Percentiles rank a stretch among this genome's conserved stretches.
phyloP scores from a whole-genome alignment of 2,329 filamentous ascomycete genomes.

The Exophiala mesophila region DNA sequence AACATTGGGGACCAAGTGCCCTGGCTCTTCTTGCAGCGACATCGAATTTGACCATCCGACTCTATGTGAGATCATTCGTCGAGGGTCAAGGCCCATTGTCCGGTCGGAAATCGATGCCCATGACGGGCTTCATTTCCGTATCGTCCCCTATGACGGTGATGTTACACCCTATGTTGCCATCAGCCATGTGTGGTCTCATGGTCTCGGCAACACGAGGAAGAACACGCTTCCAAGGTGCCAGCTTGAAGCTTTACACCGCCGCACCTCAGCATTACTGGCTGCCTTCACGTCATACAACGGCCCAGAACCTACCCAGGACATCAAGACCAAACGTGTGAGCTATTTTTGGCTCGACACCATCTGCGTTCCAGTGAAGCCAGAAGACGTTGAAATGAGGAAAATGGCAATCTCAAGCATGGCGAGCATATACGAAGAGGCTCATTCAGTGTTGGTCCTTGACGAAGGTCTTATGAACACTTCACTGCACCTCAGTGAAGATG shows the following conservation, averaged over 20 bases:
- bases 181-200: not conserved
- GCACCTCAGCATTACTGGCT: not conserved
- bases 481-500: no score
- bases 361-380: not conserved
- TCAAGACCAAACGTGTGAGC: not conserved
- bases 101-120: no score
- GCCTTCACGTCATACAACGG: no score
- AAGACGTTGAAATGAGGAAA: not conserved
- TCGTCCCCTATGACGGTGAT: no score
- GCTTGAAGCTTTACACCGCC: not conserved
- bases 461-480: no score
- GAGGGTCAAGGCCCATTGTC: no score
- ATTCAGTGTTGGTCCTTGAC: not conserved
- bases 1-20: no score
- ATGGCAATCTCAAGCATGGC: not conserved
- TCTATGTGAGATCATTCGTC: no score
- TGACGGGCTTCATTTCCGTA: no score
- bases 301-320: not conserved
- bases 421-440: not conserved
- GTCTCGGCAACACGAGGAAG: not conserved
- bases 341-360: conserved; percentile 1
- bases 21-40: no score
- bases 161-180: not conserved
- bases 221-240: not conserved
- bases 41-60: no score